These are phyloP conservation scores for Ascochyta clinopodiicola DNA, from an alignment of 2,329 filamentous ascomycete genomes.

Conservation along the genomic window DNA sequence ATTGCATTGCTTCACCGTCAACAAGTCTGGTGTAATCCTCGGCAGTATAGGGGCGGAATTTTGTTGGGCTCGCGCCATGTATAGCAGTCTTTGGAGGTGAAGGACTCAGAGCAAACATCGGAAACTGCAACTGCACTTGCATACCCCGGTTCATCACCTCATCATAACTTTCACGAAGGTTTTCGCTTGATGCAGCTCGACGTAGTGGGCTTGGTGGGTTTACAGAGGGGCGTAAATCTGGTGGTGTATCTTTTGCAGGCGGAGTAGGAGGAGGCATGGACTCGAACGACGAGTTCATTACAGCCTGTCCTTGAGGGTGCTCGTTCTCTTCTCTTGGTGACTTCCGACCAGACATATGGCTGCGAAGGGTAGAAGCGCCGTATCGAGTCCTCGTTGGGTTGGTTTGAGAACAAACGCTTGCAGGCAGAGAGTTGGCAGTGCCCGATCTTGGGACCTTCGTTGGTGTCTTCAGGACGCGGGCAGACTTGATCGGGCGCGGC, in stretches of 20 bases:
- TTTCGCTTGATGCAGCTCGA: slow-evolving; percentile 18
- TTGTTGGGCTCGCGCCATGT: slow-evolving; percentile 30
- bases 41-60: slow-evolving; percentile 30
- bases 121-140: slow-evolving; percentile 21
- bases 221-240: slow-evolving; percentile 18
- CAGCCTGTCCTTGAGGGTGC: slow-evolving; percentile 8
- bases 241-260: slow-evolving; percentile 54
- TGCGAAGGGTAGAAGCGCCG: background rate
- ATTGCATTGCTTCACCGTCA: slow-evolving; percentile 26
- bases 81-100: slow-evolving; percentile 17
- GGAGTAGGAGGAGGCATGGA: slow-evolving; percentile 48
- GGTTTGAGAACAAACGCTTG: slow-evolving; percentile 23
- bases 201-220: slow-evolving; percentile 28
- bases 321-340: slow-evolving; percentile 18
- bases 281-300: slow-evolving; percentile 15
- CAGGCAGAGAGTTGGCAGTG: slow-evolving; percentile 35
- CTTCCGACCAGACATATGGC: slow-evolving; percentile 7
- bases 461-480: slow-evolving; percentile 16
- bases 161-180: slow-evolving; percentile 25
- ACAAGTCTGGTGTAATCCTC: slow-evolving; percentile 41
- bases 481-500: slow-evolving; percentile 25
- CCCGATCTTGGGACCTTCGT: slow-evolving; percentile 30
- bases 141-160: slow-evolving; percentile 9
- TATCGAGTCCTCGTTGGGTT: slow-evolving; percentile 5
- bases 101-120: slow-evolving; percentile 24